Percentiles rank a stretch among this genome's conserved stretches.
Evolutionary conservation across 179 eudicot genomes (phyloP).

Genomic region (Silene coronaria): DNA sequence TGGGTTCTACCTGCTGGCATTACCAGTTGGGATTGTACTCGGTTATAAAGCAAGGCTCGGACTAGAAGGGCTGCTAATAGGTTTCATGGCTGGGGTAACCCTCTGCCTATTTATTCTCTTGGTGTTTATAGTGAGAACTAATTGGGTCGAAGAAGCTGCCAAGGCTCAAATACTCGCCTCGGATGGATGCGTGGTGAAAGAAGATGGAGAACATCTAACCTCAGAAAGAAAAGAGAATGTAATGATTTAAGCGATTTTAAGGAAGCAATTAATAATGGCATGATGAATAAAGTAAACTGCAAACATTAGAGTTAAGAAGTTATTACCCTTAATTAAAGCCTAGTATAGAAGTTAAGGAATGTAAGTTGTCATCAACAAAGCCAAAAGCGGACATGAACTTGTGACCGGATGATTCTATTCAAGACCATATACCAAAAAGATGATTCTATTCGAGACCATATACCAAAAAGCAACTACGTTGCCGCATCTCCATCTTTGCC

Average conservation of each 20-base stretch:
- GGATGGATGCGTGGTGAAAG: neutral
- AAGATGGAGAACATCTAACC: constrained; percentile 15
- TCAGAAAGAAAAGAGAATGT: neutral
- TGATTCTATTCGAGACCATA: too few species aligned
- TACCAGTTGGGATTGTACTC: constrained; percentile 56
- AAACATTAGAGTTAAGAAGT: neutral
- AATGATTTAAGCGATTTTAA: neutral
- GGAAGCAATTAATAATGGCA: neutral
- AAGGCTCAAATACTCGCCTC: constrained; percentile 60
- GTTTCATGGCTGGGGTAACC: constrained; percentile 61
- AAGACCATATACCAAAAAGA: too few species aligned
- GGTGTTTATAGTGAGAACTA: constrained; percentile 51
- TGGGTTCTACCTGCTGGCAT: constrained; percentile 71
- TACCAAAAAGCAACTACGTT: too few species aligned
- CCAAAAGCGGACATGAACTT: too few species aligned
- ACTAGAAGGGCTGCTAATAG: constrained; percentile 56
- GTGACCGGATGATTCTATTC: too few species aligned
- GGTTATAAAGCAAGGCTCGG: constrained; percentile 59
- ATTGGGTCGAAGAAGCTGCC: constrained; percentile 63
- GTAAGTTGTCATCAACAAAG: too few species aligned
- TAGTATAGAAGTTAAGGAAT: too few species aligned
- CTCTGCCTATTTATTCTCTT: constrained; percentile 50
- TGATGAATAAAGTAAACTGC: neutral
- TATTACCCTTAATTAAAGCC: neutral
- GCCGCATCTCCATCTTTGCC: too few species aligned